These are phyloP conservation scores for Erysimum cheiranthoides DNA, from an alignment of 345 rosid genomes.

Conservation along the genomic window DNA sequence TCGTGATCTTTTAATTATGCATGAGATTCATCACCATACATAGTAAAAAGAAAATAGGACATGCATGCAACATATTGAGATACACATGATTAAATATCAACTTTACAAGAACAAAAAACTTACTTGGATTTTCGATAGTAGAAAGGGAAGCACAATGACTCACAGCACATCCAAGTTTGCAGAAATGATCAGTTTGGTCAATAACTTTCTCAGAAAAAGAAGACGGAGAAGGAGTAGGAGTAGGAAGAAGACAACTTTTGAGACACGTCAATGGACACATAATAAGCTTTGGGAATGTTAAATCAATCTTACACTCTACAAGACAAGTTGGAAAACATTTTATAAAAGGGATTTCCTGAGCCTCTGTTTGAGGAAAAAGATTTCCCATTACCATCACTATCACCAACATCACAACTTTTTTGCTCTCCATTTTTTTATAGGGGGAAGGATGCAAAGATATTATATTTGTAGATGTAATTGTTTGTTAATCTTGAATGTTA, in stretches of 20 bases:
- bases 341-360: neutral
- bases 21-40: no score
- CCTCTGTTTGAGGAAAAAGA: neutral
- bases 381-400: neutral
- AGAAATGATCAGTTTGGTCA: conserved; percentile 17
- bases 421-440: neutral
- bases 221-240: neutral
- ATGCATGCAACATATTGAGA: no score
- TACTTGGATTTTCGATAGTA: conserved; percentile 7
- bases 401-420: neutral
- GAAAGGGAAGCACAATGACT: conserved; percentile 11
- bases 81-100: neutral
- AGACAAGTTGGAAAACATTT: conserved; percentile 22
- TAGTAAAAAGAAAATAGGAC: no score
- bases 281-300: neutral
- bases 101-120: neutral
- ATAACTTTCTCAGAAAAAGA: neutral
- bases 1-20: no score
- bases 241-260: conserved; percentile 4
- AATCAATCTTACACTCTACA: neutral
- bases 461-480: neutral
- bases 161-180: conserved; percentile 20
- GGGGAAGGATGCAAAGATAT: neutral
- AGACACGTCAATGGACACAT: conserved; percentile 17
- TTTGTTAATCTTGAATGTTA: neutral